phyloP scores from a whole-genome alignment of 1,139 yeast genomes.

The Lodderomyces metapsilosis region DNA sequence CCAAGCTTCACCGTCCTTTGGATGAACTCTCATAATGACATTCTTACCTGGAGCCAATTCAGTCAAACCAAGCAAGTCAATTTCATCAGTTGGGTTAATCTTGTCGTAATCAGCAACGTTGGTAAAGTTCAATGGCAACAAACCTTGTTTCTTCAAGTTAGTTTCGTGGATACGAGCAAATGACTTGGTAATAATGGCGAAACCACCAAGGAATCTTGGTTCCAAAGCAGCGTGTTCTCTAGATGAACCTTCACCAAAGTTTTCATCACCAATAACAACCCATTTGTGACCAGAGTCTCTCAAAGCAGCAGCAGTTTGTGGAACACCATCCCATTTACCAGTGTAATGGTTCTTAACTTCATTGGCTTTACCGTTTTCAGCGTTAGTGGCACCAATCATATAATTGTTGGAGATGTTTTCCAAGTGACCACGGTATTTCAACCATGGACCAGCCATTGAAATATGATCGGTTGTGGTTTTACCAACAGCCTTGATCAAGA shows the following conservation, averaged over 20 bases:
- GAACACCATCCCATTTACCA: conserved; percentile 92
- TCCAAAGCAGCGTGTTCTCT: conserved; percentile 99
- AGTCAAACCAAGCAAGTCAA: conserved; percentile 83
- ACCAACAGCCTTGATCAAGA: conserved; percentile 94
- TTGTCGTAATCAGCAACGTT: conserved; percentile 90
- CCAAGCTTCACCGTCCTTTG: conserved; percentile 84
- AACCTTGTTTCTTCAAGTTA: conserved; percentile 53
- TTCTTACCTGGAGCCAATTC: conserved; percentile 92
- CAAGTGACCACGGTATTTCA: conserved; percentile 99
- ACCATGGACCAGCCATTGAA: conserved; percentile 99
- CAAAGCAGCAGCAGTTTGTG: conserved; percentile 93
- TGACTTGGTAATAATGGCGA: conserved; percentile 94
- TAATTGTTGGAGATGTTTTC: conserved; percentile 98
- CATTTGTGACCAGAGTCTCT: conserved; percentile 89
- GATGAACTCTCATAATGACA: conserved; percentile 84
- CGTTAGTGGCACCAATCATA: conserved; percentile 99
- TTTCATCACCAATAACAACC: conserved; percentile 99
- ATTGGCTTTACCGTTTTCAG: conserved; percentile 96
- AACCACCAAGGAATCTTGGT: conserved; percentile 99
- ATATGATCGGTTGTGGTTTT: conserved; percentile 99
- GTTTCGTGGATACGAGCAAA: conserved; percentile 88
- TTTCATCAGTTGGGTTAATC: conserved; percentile 86
- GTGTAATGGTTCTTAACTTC: conserved; percentile 85
- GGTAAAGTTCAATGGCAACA: conserved; percentile 89
- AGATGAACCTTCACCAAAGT: conserved; percentile 99